Evolutionary conservation across 768 basidiomycete species (phyloP).

Genomic region (Auricularia auricula-judae): DNA sequence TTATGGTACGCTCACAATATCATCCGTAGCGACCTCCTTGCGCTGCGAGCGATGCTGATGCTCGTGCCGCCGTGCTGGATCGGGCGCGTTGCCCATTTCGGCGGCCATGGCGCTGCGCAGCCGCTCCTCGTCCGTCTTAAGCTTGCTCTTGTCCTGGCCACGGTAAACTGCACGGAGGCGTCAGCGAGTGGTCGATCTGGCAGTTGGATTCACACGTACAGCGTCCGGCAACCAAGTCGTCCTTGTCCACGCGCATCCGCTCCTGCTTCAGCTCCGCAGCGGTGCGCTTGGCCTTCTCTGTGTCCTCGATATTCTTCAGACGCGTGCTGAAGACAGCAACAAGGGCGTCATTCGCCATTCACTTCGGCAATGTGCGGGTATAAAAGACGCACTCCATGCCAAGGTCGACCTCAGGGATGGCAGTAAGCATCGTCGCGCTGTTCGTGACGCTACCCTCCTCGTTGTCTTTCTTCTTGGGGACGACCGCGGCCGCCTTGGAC

Average conservation of each 20-base stretch:
- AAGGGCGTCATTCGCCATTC: background rate
- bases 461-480: constrained; percentile 23
- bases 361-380: background rate
- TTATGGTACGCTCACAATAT: constrained; percentile 42
- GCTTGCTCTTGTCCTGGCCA: constrained; percentile 41
- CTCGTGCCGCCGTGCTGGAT: constrained; percentile 2
- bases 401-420: constrained; percentile 95
- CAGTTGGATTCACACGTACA: constrained; percentile 42
- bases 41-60: constrained; percentile 28
- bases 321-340: constrained; percentile 44
- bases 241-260: constrained; percentile 36
- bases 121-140: constrained; percentile 22
- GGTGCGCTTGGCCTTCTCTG: constrained; percentile 87
- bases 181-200: background rate
- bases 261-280: constrained; percentile 45
- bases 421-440: constrained; percentile 89
- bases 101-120: constrained; percentile 20
- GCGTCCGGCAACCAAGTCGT: constrained; percentile 76
- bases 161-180: constrained; percentile 52
- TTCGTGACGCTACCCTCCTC: constrained; percentile 93
- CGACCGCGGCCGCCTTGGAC: background rate
- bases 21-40: constrained; percentile 81
- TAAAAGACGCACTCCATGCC: constrained; percentile 82
- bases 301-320: constrained; percentile 92
- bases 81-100: constrained; percentile 2